phyloP scores from a whole-genome alignment of 345 rosid species.

The Populus tremula region DNA sequence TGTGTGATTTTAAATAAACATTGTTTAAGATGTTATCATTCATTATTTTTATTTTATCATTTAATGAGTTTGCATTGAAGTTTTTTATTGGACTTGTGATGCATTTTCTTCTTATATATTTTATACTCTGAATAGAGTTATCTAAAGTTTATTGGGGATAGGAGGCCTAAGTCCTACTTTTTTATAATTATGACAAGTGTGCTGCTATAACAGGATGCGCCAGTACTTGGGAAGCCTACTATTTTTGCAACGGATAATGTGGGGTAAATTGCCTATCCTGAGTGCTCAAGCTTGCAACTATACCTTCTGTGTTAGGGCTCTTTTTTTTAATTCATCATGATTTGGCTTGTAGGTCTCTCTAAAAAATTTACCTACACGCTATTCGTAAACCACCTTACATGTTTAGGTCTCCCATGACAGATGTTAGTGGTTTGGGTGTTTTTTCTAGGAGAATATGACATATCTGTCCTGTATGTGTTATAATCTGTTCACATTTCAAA shows the following conservation, averaged over 20 bases:
- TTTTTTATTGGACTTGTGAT: not conserved
- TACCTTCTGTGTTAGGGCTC: not conserved
- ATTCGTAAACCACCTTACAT: no score
- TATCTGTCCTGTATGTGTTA: no score
- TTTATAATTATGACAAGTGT: slow-evolving; percentile 8
- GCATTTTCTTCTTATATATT: no score
- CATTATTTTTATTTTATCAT: no score
- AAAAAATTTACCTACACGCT: not conserved
- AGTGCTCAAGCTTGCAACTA: not conserved
- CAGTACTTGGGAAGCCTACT: slow-evolving; percentile 81
- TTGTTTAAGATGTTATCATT: not conserved
- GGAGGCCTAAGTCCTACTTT: not conserved
- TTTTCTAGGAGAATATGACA: not conserved
- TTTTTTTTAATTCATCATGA: not conserved
- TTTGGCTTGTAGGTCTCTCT: not conserved
- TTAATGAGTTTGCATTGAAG: no score
- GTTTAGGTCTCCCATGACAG: no score
- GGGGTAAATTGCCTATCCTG: slow-evolving; percentile 55
- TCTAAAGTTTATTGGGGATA: no score
- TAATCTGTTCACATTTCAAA: no score
- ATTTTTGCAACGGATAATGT: slow-evolving; percentile 45
- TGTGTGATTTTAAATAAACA: not conserved
- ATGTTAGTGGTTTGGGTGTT: no score
- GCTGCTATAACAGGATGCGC: slow-evolving; percentile 65
- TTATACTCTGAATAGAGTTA: no score